phyloP scores from a whole-genome alignment of 2,329 filamentous ascomycete species.

The Thelonectria rubi region DNA sequence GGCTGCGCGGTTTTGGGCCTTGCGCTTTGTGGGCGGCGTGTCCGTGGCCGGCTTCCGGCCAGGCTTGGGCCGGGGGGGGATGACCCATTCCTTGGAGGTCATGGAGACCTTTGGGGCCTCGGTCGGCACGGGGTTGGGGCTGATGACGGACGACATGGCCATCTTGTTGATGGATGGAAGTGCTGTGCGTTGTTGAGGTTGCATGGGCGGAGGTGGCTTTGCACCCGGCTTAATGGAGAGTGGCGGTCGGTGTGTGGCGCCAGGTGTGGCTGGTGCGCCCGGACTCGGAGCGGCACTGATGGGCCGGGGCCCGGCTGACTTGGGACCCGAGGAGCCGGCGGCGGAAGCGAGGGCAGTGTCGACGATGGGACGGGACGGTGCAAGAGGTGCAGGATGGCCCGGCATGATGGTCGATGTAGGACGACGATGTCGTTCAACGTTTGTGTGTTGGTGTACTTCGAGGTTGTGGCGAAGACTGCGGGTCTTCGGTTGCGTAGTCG shows the following conservation, averaged over 20 bases:
- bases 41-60: conserved; percentile 94
- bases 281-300: conserved; percentile 38
- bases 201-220: conserved; percentile 42
- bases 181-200: conserved; percentile 46
- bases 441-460: conserved; percentile 20
- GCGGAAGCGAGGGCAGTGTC: conserved; percentile 36
- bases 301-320: conserved; percentile 31
- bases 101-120: conserved; percentile 64
- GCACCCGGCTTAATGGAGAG: conserved; percentile 44
- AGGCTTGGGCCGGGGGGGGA: conserved; percentile 85
- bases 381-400: conserved; percentile 29
- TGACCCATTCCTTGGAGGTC: conserved; percentile 86
- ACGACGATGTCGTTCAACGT: conserved; percentile 19
- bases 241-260: conserved; percentile 42
- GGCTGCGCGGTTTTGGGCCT: conserved; percentile 92
- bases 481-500: conserved; percentile 34
- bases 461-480: conserved; percentile 31
- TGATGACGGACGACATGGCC: conserved; percentile 59
- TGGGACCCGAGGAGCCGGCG: conserved; percentile 25
- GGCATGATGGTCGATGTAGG: conserved; percentile 37
- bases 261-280: conserved; percentile 36
- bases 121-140: conserved; percentile 49
- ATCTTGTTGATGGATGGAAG: conserved; percentile 54
- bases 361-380: conserved; percentile 31
- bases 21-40: conserved; percentile 90